These are phyloP conservation scores for Aciculosporium take DNA, from an alignment of 2,329 filamentous ascomycete genomes.

Conservation along the genomic window DNA sequence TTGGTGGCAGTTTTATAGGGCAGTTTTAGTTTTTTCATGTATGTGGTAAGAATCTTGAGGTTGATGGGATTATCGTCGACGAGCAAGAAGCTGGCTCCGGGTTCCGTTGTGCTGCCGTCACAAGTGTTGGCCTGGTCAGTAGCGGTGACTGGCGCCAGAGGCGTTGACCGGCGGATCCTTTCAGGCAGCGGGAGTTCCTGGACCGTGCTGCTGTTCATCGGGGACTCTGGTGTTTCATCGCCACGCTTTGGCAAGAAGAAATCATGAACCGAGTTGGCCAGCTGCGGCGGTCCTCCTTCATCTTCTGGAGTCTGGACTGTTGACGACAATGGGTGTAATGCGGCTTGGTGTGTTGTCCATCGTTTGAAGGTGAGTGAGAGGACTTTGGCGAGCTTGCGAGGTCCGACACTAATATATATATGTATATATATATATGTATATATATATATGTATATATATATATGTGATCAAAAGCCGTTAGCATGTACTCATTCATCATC, in stretches of 20 bases:
- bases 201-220: background rate
- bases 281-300: background rate
- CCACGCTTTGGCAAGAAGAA: background rate
- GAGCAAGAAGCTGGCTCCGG: slow-evolving; percentile 10
- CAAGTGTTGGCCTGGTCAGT: background rate
- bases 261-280: background rate
- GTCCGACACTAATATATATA: slow-evolving; percentile 17
- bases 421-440: too few species aligned
- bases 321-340: background rate
- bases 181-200: slow-evolving; percentile 1
- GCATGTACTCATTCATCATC: too few species aligned
- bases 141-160: background rate
- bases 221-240: background rate
- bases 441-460: too few species aligned
- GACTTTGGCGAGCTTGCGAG: slow-evolving; percentile 19
- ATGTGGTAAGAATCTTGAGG: slow-evolving; percentile 15
- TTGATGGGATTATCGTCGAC: slow-evolving; percentile 26
- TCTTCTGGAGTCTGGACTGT: slow-evolving; percentile 2
- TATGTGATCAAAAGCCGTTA: too few species aligned
- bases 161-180: slow-evolving; percentile 1
- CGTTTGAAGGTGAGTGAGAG: slow-evolving; percentile 5
- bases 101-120: background rate
- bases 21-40: slow-evolving; percentile 15
- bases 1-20: slow-evolving; percentile 12
- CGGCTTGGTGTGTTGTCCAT: slow-evolving; percentile 3